Evolutionary conservation across 2,329 filamentous ascomycete species (phyloP), one percentile per base, ranked within the genome.

Genomic region (Xylariales sp.): DNA sequence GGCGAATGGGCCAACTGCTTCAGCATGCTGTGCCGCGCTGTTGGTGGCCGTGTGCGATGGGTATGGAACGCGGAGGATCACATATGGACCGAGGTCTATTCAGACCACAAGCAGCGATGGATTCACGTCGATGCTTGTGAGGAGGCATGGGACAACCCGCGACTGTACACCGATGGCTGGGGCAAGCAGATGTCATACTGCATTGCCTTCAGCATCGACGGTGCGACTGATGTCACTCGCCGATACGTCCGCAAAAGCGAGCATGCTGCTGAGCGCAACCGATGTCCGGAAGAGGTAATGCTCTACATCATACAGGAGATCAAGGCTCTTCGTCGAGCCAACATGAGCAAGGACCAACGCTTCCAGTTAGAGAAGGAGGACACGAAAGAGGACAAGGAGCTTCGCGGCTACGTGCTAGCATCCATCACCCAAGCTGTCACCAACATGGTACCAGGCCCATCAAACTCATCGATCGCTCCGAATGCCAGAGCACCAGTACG

Each of bases 1-100:
- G 93, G 93, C 47, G 93, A 98, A 69, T 97, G 93, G 89, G 89
- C 88, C 51, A 97, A 96, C 67, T 96, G 90, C 73, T 98, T 98
- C 69, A 91, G 85, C 68, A 97, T 97, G 93, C 76, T 98, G 39
- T 97, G 91, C 71, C 81, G 91, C 46, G 93, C 93, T 4, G 81
- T 97, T 11, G 91, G 91, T 37, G 87, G 86, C 46, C 80, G 91
- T 46, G 89, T 96, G 18, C 81, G 93, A 56, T 98, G 93, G 93
- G 86, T 98, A 9, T 98, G 93, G 93, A 97, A 97, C 54, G 84
- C 86, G 21, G 93, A 97, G 64, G 93, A 97, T 61, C 88, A 96
- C 58, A 88, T 96, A 19, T 98, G 93, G 93, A 95, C 90, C 1
- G 93, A 97, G 56, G 85, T 97, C 11, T 98, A 95, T 68, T 96